Evolutionary conservation across 202 grass and related monocot genomes (phyloP).

Genomic region (Brachypodium distachyon): DNA sequence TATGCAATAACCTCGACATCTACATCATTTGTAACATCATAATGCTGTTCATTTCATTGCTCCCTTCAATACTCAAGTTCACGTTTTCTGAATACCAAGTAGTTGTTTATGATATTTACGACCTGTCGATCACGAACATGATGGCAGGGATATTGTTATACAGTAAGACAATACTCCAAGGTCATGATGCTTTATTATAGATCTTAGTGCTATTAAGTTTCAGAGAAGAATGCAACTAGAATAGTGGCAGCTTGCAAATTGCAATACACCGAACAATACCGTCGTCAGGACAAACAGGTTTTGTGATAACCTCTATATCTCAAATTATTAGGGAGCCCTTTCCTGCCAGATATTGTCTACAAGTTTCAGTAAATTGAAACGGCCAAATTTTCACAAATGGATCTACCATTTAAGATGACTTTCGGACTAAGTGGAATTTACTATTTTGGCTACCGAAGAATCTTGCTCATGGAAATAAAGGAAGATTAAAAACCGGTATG

Average conservation of each 20-base stretch:
- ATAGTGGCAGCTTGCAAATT: neutral
- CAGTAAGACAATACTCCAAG: neutral
- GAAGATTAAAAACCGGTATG: neutral
- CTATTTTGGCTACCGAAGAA: neutral
- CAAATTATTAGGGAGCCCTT: neutral
- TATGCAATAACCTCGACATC: neutral
- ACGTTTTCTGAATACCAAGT: neutral
- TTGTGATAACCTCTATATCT: neutral
- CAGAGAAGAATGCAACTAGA: neutral
- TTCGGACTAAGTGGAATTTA: neutral
- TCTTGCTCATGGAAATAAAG: neutral
- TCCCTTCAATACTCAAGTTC: neutral
- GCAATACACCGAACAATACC: neutral
- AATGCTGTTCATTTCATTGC: neutral
- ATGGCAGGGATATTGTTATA: neutral
- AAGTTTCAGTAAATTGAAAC: neutral
- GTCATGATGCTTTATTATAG: neutral
- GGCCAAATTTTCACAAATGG: neutral
- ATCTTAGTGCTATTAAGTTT: neutral
- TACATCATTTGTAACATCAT: neutral
- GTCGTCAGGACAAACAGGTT: neutral
- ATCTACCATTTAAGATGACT: neutral
- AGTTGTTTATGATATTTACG: neutral
- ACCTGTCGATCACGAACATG: neutral
- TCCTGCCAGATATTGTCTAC: neutral